These are phyloP conservation scores for Colletotrichum euphorbiae DNA, from an alignment of 2,329 filamentous ascomycete genomes.

Conservation along the genomic window DNA sequence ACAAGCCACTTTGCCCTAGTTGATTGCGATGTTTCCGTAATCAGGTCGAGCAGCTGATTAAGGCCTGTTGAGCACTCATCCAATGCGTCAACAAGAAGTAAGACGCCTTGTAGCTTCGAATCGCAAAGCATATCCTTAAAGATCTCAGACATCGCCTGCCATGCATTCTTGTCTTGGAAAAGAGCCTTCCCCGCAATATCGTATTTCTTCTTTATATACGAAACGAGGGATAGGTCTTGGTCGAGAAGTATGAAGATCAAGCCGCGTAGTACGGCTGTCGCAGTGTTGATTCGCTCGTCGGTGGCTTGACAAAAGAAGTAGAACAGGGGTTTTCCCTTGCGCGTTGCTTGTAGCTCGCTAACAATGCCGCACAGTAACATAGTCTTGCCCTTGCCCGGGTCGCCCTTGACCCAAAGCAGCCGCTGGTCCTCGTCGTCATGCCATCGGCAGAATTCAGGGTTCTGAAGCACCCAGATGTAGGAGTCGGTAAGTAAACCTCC, in stretches of 20 bases:
- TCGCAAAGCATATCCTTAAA: conserved; percentile 55
- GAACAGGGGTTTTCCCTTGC: background rate
- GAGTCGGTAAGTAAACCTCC: too few species aligned
- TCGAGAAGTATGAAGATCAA: conserved; percentile 54
- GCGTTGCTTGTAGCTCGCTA: too few species aligned
- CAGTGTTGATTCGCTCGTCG: conserved; percentile 51
- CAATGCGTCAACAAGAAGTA: conserved; percentile 54
- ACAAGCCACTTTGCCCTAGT: too few species aligned
- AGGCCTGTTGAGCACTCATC: too few species aligned
- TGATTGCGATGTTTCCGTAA: too few species aligned
- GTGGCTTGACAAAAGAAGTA: conserved; percentile 59
- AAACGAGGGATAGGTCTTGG: conserved; percentile 48
- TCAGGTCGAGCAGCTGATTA: too few species aligned
- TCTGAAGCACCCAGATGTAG: too few species aligned
- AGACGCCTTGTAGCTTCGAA: conserved; percentile 42
- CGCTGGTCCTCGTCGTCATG: too few species aligned
- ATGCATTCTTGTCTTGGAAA: conserved; percentile 53
- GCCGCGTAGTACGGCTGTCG: conserved; percentile 55
- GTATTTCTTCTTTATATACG: conserved; percentile 52
- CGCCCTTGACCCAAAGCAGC: too few species aligned
- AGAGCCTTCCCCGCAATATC: conserved; percentile 47
- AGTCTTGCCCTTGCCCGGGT: too few species aligned
- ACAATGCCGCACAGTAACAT: too few species aligned
- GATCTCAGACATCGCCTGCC: conserved; percentile 51
- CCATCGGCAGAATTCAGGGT: too few species aligned